Conservation (phyloP, 1,284 basidiomycete species). For the Paramarasmius palmivorus region DNA sequence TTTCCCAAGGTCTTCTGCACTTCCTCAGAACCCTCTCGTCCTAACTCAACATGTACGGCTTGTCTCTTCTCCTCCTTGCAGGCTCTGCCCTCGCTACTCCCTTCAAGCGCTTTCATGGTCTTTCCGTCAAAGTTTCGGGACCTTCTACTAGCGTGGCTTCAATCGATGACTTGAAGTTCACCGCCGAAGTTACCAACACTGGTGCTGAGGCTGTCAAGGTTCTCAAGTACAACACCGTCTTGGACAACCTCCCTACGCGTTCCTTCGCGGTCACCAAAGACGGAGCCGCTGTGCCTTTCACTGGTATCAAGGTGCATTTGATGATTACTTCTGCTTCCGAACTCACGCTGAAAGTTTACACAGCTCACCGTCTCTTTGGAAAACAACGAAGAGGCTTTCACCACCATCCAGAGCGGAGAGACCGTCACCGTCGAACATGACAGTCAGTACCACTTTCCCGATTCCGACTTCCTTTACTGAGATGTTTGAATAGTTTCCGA, state of each 20-base stretch:
- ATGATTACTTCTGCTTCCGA: not conserved
- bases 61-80: constrained; percentile 14
- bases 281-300: constrained; percentile 39
- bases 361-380: constrained; percentile 37
- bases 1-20: too few relatives aligned
- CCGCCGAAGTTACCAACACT: constrained; percentile 38
- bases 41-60: too few relatives aligned
- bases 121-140: constrained; percentile 32
- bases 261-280: constrained; percentile 45
- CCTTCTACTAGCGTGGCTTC: constrained; percentile 31
- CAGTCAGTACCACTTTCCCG: constrained; percentile 22
- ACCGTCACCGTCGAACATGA: constrained; percentile 39
- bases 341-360: too few relatives aligned
- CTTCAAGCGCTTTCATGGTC: constrained; percentile 26
- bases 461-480: not conserved
- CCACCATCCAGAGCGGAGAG: constrained; percentile 39
- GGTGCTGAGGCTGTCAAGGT: constrained; percentile 38
- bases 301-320: constrained; percentile 38
- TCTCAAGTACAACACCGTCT: constrained; percentile 43
- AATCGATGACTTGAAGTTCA: constrained; percentile 39
- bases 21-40: too few relatives aligned
- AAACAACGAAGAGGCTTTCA: constrained; percentile 37
- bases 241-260: constrained; percentile 44
- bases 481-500: constrained; percentile 7
- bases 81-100: constrained; percentile 30